Base-by-base conservation (phyloP, 2,329 filamentous ascomycete species). In the Penicillium digitatum region DNA sequence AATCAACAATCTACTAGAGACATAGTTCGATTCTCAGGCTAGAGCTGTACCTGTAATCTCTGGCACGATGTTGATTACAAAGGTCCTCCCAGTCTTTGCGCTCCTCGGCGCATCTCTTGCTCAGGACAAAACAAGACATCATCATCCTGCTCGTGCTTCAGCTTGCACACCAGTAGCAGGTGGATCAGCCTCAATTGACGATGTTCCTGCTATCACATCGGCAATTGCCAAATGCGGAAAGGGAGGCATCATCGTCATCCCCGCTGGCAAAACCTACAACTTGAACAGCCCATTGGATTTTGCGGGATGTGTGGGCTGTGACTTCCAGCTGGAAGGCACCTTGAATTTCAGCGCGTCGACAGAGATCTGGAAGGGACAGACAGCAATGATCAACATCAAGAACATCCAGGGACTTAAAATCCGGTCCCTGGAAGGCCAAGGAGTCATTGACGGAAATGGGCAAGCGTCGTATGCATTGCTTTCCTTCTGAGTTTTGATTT, bases 371-470 rank as follows among this genome's bases (percentile, higher is more conserved):
- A 65, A 71, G 24, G 73, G 72, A 16, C 69, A 71, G 48, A 69
- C 61, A 0, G 70, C 72, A 11, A 75, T 79, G 51, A 72, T 80
- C 38, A 63, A 66, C 39, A 61, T 79, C 9, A 63, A 70, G 12
- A 65, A 68, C 10, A 72, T 78, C 32, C 68, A 62, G 3, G 73
- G 70, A 0, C 65, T 73, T 22, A 75, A 69, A 24, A 70, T 80
- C n/a, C 67, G 66, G 10, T 78, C 74, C 0, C 27, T 73, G 2
- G 75, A 70, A 0, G 75, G 72, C 6, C 64, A 58, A 1, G 78
- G 78, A 16, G 59, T 76, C 0, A 77, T 80, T 40, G 77, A 80
- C 59, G 78, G 76, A 2, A 79, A 77, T 59, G 77, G 77, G 1
- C 77, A 79, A 62, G 69, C 75, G 45, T 68, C 76, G 48, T 69